Conservation (phyloP, 106 monocot species). For the Narthecium ossifragum region DNA sequence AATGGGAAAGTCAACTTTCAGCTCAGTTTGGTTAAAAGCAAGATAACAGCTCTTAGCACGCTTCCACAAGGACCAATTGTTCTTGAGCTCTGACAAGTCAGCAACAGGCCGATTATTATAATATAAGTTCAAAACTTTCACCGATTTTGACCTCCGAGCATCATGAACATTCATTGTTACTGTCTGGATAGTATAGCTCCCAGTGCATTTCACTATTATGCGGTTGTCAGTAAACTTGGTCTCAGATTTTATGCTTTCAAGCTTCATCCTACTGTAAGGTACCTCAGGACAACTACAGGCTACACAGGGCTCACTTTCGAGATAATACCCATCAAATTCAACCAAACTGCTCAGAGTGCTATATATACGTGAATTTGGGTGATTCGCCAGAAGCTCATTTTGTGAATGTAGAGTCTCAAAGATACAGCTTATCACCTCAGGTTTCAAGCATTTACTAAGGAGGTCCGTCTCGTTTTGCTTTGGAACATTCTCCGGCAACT, state of each 20-base stretch:
- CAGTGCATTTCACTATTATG: constrained; percentile 98
- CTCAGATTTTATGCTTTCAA: constrained; percentile 94
- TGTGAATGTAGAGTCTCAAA: constrained; percentile 90
- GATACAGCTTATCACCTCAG: constrained; percentile 73
- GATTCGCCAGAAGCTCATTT: constrained; percentile 97
- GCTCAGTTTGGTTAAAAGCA: constrained; percentile 86
- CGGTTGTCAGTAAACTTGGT: constrained; percentile 98
- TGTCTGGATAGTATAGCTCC: constrained; percentile 92
- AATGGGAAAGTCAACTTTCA: constrained; percentile 98
- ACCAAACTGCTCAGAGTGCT: constrained; percentile 80
- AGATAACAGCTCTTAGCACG: constrained; percentile 98
- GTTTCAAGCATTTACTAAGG: constrained; percentile 50
- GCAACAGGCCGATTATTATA: constrained; percentile 89
- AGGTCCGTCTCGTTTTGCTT: constrained; percentile 62
- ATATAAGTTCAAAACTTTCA: constrained; percentile 89
- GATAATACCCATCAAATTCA: constrained; percentile 98
- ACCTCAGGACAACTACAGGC: constrained; percentile 96
- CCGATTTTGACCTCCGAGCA: constrained; percentile 94
- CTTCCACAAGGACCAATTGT: constrained; percentile 98
- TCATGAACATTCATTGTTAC: constrained; percentile 99
- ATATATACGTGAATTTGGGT: constrained; percentile 97
- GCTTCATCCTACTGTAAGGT: constrained; percentile 88
- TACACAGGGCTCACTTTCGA: constrained; percentile 98
- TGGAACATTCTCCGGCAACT: constrained; percentile 35
- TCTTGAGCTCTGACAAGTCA: constrained; percentile 92